Evolutionary conservation across 2,329 filamentous ascomycete genomes (phyloP).

Genomic region (Podosphaera xanthii): DNA sequence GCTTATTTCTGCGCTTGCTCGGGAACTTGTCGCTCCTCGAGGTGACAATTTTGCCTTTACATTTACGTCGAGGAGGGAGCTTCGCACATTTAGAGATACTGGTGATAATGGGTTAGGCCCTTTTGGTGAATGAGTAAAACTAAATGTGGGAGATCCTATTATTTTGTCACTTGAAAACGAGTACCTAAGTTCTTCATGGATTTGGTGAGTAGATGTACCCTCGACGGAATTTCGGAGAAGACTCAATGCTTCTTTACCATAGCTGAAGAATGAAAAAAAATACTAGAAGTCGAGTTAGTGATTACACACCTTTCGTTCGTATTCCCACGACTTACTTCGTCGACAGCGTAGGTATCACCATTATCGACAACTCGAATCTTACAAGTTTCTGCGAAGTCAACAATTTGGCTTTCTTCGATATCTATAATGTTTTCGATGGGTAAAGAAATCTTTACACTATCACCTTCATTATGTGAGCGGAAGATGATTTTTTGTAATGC

Average conservation of each 20-base stretch:
- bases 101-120: not conserved
- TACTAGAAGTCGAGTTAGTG: conserved; percentile 33
- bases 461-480: conserved; percentile 81
- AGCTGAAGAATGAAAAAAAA: conserved; percentile 87
- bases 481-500: conserved; percentile 87
- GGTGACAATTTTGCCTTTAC: conserved; percentile 40
- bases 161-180: not conserved
- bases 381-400: conserved; percentile 81
- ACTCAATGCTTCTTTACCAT: conserved; percentile 61
- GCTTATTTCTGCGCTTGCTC: conserved; percentile 28
- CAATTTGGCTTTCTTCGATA: conserved; percentile 73
- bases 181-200: conserved; percentile 13
- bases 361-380: conserved; percentile 86
- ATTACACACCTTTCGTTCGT: not conserved
- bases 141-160: conserved; percentile 6
- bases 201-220: conserved; percentile 15
- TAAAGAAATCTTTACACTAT: conserved; percentile 87
- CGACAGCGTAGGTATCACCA: conserved; percentile 81
- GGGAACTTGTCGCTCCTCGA: conserved; percentile 24
- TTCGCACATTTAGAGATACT: conserved; percentile 7
- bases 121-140: conserved; percentile 6
- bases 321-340: conserved; percentile 39
- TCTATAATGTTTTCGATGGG: conserved; percentile 79
- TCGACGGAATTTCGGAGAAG: conserved; percentile 31
- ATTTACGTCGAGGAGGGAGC: conserved; percentile 23